phyloP scores from a whole-genome alignment of 306 rosid species.

The Vigna angularis region DNA sequence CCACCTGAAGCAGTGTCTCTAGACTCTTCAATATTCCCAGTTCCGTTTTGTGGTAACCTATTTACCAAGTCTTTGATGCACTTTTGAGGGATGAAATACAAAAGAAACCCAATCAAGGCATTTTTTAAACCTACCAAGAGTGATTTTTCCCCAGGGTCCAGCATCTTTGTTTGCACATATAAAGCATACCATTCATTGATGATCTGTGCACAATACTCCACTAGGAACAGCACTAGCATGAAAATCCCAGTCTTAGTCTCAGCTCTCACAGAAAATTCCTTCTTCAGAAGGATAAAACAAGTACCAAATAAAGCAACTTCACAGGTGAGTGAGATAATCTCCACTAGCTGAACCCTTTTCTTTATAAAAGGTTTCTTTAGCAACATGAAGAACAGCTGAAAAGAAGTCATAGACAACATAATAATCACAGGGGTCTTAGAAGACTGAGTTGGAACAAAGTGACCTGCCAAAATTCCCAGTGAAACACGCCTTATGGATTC shows the following conservation, averaged over 20 bases:
- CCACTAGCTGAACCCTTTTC: constrained; percentile 87
- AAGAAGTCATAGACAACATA: constrained; percentile 66
- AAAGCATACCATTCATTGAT: constrained; percentile 81
- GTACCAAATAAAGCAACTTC: constrained; percentile 68
- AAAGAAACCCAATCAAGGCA: constrained; percentile 68
- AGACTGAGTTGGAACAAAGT: constrained; percentile 51
- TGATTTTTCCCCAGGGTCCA: constrained; percentile 69
- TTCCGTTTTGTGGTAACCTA: constrained; percentile 53
- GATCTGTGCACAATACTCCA: constrained; percentile 64
- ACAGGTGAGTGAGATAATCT: constrained; percentile 69
- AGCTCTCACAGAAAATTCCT: constrained; percentile 48
- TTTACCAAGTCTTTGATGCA: constrained; percentile 61
- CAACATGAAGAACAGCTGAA: constrained; percentile 85
- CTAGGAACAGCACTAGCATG: constrained; percentile 71
- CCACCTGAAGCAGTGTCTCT: constrained; percentile 35
- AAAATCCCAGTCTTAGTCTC: constrained; percentile 62
- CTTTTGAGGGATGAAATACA: constrained; percentile 65
- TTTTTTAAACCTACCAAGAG: constrained; percentile 62
- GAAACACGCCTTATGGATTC: constrained; percentile 68
- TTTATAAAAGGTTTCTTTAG: constrained; percentile 93
- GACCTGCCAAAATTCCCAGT: constrained; percentile 74
- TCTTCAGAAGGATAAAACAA: constrained; percentile 55
- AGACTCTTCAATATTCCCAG: constrained; percentile 41
- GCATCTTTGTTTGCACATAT: constrained; percentile 62
- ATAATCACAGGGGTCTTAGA: constrained; percentile 57